Conservation (phyloP, 805 yeast species). For the Yarrowia bubula region DNA sequence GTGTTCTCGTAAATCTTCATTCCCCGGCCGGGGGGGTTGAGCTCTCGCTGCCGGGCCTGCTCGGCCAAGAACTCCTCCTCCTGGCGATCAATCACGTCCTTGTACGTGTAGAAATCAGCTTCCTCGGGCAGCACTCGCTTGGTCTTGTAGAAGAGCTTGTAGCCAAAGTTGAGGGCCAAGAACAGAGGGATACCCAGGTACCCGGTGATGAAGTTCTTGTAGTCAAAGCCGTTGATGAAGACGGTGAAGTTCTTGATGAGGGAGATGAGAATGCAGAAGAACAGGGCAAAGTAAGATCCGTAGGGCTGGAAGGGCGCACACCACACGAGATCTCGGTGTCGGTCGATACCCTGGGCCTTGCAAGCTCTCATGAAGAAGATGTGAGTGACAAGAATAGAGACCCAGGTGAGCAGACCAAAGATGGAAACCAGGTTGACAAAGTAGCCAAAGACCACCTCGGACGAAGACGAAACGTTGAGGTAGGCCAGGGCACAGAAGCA, state of each 20-base stretch:
- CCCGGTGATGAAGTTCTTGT: constrained; percentile 70
- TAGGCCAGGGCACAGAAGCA: constrained; percentile 63
- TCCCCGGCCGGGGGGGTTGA: constrained; percentile 26
- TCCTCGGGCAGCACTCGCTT: constrained; percentile 25
- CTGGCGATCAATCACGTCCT: constrained; percentile 29
- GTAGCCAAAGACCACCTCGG: constrained; percentile 60
- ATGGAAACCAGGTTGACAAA: constrained; percentile 68
- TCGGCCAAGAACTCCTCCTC: constrained; percentile 28
- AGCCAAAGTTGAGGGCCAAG: constrained; percentile 53
- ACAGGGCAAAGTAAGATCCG: constrained; percentile 59
- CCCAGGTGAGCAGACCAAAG: constrained; percentile 72
- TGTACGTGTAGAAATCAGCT: constrained; percentile 29
- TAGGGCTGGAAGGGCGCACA: constrained; percentile 68
- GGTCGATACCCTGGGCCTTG: constrained; percentile 63
- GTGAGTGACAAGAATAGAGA: constrained; percentile 64
- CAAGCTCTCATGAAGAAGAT: constrained; percentile 62
- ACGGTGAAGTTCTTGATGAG: constrained; percentile 71
- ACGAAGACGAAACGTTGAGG: constrained; percentile 60
- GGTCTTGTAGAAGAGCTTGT: constrained; percentile 45
- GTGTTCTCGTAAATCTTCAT: constrained; percentile 29
- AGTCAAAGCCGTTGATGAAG: constrained; percentile 58
- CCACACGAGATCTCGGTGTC: constrained; percentile 54
- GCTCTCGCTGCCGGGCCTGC: constrained; percentile 28
- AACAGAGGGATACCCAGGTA: constrained; percentile 73
- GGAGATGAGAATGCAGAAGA: constrained; percentile 53